Percentiles rank a stretch among this genome's conserved stretches.
These are phyloP conservation scores for Epichloe gansuensis DNA, from an alignment of 2,329 filamentous ascomycete genomes.

Conservation along the genomic window DNA sequence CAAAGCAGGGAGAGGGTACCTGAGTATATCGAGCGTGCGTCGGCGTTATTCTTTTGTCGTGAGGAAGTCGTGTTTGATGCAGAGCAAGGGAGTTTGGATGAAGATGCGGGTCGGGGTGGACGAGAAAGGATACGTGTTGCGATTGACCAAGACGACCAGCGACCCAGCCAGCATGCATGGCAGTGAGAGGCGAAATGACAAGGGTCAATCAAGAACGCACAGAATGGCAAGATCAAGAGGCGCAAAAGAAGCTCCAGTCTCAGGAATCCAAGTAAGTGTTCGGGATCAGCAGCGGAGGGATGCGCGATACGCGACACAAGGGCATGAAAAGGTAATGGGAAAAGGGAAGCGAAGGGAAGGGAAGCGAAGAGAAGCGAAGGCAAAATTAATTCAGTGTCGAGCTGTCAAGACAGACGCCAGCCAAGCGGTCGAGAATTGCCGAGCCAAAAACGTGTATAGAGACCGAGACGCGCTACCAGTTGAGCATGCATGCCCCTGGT, in stretches of 20 bases:
- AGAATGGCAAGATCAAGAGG: neutral
- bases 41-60: neutral
- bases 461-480: no score
- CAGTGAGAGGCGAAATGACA: neutral
- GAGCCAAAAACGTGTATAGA: no score
- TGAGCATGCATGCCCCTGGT: no score
- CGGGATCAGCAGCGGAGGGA: neutral
- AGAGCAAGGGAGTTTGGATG: neutral
- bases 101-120: neutral
- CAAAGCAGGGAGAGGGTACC: neutral
- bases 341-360: neutral
- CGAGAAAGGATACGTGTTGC: neutral
- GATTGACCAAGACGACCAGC: conserved; percentile 1
- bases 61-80: neutral
- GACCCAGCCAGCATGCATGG: conserved; percentile 2
- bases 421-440: no score
- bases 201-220: neutral
- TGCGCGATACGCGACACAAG: no score
- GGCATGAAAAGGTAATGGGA: neutral
- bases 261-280: neutral
- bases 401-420: neutral
- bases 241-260: neutral
- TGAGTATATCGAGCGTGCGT: neutral
- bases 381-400: neutral
- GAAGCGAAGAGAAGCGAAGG: neutral